These are phyloP conservation scores for Aspergillus egyptiacus DNA, from an alignment of 495 filamentous ascomycete species.

Conservation along the genomic window DNA sequence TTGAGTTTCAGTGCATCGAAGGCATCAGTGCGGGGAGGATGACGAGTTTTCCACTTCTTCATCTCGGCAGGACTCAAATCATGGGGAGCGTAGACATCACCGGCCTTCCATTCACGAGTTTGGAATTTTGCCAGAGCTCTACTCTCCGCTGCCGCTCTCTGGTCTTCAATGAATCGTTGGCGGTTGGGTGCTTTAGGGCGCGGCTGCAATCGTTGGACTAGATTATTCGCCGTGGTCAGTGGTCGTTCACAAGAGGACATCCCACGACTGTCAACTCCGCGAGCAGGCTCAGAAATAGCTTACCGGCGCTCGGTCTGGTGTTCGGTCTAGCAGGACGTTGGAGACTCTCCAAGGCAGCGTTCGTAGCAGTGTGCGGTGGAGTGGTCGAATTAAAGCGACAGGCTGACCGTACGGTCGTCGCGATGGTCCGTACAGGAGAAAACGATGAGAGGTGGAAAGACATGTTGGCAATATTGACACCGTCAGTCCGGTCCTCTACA, in stretches of 20 bases:
- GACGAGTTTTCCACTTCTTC: slow-evolving; percentile 56
- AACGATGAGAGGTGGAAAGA: slow-evolving; percentile 29
- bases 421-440: slow-evolving; percentile 27
- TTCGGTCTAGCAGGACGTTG: slow-evolving; percentile 21
- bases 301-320: slow-evolving; percentile 20
- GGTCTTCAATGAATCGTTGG: slow-evolving; percentile 34
- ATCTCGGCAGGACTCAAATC: slow-evolving; percentile 73
- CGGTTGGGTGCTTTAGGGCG: slow-evolving; percentile 30
- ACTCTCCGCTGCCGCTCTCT: slow-evolving; percentile 35
- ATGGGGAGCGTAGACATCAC: slow-evolving; percentile 86
- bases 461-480: slow-evolving; percentile 18
- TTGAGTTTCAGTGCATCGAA: slow-evolving; percentile 78
- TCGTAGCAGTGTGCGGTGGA: slow-evolving; percentile 29
- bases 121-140: slow-evolving; percentile 34
- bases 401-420: slow-evolving; percentile 17
- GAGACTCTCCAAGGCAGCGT: slow-evolving; percentile 17
- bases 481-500: not conserved
- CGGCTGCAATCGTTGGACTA: not conserved
- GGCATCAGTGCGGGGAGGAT: slow-evolving; percentile 52
- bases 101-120: slow-evolving; percentile 56
- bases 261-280: too few relatives aligned
- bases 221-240: not conserved
- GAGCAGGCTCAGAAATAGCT: slow-evolving; percentile 3
- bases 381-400: slow-evolving; percentile 41
- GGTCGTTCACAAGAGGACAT: not conserved